These are phyloP conservation scores for Lachancea meyersii DNA, from an alignment of 805 yeast genomes.

Conservation along the genomic window DNA sequence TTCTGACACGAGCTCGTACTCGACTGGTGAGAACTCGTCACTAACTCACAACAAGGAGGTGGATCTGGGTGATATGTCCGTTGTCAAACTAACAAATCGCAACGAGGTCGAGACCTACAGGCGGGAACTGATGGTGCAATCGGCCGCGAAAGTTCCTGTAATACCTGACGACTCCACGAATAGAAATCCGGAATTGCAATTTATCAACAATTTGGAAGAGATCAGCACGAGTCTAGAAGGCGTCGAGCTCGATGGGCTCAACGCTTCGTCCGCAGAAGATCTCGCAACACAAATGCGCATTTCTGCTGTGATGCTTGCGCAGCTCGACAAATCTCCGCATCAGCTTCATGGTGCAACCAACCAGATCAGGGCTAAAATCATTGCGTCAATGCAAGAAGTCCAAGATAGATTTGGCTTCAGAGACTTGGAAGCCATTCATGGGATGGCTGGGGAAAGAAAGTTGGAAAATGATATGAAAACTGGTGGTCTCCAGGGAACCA, in stretches of 20 bases:
- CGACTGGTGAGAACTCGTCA: not conserved
- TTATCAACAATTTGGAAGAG: conserved; percentile 32
- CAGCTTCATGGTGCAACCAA: conserved; percentile 42
- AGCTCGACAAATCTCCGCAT: conserved; percentile 61
- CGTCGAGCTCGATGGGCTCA: conserved; percentile 7
- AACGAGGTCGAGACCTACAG: conserved; percentile 40
- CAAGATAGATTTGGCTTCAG: conserved; percentile 57
- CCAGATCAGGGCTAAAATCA: conserved; percentile 66
- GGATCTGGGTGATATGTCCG: conserved; percentile 73
- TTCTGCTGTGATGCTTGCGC: conserved; percentile 91
- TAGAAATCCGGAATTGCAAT: conserved; percentile 35
- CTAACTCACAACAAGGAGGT: conserved; percentile 39
- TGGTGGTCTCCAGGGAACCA: conserved; percentile 52
- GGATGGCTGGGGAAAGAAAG: conserved; percentile 85
- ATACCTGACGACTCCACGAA: conserved; percentile 30
- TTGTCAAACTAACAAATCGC: conserved; percentile 46
- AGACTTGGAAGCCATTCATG: conserved; percentile 46
- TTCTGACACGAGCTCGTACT: not conserved
- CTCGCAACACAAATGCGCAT: conserved; percentile 91
- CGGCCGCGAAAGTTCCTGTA: conserved; percentile 38
- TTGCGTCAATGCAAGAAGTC: conserved; percentile 67
- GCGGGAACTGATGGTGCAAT: conserved; percentile 36
- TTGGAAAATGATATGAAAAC: conserved; percentile 87
- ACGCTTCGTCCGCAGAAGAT: conserved; percentile 37
- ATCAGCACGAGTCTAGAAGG: conserved; percentile 21